Conservation (phyloP, 306 rosid genomes). For the Pterocarpus macrocarpus region DNA sequence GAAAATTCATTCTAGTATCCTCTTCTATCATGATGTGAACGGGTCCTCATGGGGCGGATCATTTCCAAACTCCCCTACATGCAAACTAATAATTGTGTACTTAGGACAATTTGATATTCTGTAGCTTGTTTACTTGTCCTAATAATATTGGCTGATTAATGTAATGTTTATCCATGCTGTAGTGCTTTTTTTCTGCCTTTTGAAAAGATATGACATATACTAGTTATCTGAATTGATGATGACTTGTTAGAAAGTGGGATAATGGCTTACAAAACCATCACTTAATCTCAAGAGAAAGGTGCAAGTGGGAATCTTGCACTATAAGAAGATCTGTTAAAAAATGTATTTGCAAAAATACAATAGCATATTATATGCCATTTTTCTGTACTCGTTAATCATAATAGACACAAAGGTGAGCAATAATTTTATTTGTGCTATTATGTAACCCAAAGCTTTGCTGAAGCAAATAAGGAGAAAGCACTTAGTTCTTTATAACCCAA, state of each 20-base stretch:
- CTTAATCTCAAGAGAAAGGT: neutral
- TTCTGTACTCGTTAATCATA: neutral
- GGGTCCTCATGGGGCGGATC: neutral
- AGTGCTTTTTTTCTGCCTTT: neutral
- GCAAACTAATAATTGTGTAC: neutral
- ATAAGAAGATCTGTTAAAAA: neutral
- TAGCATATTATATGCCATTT: neutral
- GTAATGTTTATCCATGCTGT: constrained; percentile 27
- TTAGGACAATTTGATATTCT: neutral
- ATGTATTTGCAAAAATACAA: neutral
- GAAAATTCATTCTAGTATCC: neutral
- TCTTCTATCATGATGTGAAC: neutral
- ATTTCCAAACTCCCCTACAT: neutral
- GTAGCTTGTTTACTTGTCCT: constrained; percentile 2
- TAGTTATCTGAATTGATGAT: constrained; percentile 8
- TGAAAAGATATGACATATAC: constrained; percentile 31
- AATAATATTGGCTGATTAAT: neutral
- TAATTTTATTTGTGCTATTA: no score
- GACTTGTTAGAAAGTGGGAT: constrained; percentile 28
- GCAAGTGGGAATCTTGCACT: constrained; percentile 15
- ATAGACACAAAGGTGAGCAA: neutral
- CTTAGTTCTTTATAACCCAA: neutral
- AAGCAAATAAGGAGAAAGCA: no score
- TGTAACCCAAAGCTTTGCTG: no score
- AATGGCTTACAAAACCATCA: constrained; percentile 23